Conservation (phyloP, 2,329 filamentous ascomycete genomes). For the Chaetomium sp. region DNA sequence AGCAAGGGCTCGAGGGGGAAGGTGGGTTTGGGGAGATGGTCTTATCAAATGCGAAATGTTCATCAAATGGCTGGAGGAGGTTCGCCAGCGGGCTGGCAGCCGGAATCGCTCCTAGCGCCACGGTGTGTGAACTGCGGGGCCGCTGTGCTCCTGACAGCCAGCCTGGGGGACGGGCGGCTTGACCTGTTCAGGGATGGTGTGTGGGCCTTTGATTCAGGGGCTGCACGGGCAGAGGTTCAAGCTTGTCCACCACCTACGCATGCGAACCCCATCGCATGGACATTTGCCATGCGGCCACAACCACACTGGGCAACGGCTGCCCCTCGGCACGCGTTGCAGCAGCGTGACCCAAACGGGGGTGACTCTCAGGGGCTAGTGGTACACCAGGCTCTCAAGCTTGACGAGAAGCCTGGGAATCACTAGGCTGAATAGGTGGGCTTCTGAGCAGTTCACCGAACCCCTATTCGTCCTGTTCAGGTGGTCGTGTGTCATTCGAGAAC, state of each 20-base stretch:
- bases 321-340: constrained; percentile 4
- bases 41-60: constrained; percentile 1
- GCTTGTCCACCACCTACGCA: too few species aligned
- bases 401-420: too few species aligned
- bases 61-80: not conserved
- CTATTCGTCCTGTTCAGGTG: too few species aligned
- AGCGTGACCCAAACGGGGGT: constrained; percentile 4
- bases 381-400: too few species aligned
- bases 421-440: too few species aligned
- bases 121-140: constrained; percentile 1
- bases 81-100: not conserved
- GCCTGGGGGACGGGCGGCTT: not conserved
- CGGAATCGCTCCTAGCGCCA: constrained; percentile 4
- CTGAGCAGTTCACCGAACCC: too few species aligned
- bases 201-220: constrained; percentile 5
- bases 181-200: constrained; percentile 11
- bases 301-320: not conserved
- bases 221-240: not conserved
- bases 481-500: too few species aligned
- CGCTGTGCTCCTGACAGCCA: constrained; percentile 10
- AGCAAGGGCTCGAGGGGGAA: not conserved
- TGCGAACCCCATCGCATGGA: not conserved
- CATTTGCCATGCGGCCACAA: not conserved
- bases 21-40: not conserved
- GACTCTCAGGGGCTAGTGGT: not conserved